Evolutionary conservation across 2,329 filamentous ascomycete species (phyloP), one percentile per base, ranked within the genome.

Genomic region (Colletotrichum gigasporum): DNA sequence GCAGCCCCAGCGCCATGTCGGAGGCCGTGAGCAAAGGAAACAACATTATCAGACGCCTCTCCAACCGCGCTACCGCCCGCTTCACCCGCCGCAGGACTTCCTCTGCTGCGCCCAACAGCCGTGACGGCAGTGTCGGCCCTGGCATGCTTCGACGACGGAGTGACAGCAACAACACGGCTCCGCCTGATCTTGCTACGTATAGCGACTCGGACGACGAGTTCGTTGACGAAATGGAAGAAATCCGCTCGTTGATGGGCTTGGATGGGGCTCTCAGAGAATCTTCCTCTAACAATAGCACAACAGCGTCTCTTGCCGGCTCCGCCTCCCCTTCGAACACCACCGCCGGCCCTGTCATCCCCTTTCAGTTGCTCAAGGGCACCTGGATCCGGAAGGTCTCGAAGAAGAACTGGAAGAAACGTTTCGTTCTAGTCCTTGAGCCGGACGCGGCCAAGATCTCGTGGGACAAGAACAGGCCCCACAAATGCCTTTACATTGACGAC

Each of bases 401-500:
- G 79, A 96, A 95, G 75, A 90, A 85, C 69, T 89, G 90, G 67
- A 82, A 85, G 57, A 93, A 96, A 74, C 86, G 85, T 24, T 88
- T 97, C 70, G 80, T 80, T 26, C 82, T 90, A 32, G 87, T 90
- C 54, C 87, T 98, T 22, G 93, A 98, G 71, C 85, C 91, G 22
- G 91, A 95, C 72, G 87, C 91, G 2, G 94, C 92, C 65, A 96
- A 94, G 76, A 92, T 99, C 22, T 91, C 86, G 24, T 98, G 95
- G 95, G 92, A 97, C 76, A 86, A 89, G 47, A 87, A 85, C 8
- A 89, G 92, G 34, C 90, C 91, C 1, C 87, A 89, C 22, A 98
- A 97, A 75, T 89, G 88, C 55, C 91, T 99, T 68, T 96, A 97
- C 76, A 92, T 99, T 67, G 96, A 99, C 72, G 94, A 98, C 75